phyloP scores from a whole-genome alignment of 1,284 basidiomycete species.

The Trichosporon asahii region DNA sequence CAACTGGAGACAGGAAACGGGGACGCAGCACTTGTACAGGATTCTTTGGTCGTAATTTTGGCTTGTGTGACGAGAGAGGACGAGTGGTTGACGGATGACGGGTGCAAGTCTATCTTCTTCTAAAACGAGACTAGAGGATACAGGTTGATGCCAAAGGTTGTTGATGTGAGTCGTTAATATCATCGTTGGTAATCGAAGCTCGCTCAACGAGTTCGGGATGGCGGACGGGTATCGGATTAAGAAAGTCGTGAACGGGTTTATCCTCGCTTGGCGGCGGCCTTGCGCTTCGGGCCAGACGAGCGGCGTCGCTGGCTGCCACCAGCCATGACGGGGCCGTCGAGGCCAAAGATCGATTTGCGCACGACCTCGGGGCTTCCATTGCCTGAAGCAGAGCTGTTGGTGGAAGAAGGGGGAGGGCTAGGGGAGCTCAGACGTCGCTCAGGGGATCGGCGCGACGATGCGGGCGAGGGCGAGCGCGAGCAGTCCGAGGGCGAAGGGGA shows the following conservation, averaged over 20 bases:
- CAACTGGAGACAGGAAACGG: not conserved
- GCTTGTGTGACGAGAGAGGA: not conserved
- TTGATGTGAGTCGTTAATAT: slow-evolving; percentile 6
- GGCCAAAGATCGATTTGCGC: slow-evolving; percentile 17
- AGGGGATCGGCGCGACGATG: not conserved
- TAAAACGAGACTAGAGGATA: slow-evolving; percentile 8
- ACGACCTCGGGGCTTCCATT: slow-evolving; percentile 9
- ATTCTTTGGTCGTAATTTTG: not conserved
- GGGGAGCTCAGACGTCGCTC: not conserved
- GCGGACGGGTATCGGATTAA: not conserved
- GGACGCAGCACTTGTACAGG: not conserved
- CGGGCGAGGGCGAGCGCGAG: not conserved
- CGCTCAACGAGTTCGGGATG: slow-evolving; percentile 5
- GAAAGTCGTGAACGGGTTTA: not conserved
- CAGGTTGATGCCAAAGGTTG: not conserved
- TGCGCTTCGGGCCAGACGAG: slow-evolving; percentile 5
- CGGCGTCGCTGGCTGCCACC: not conserved
- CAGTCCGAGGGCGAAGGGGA: not conserved
- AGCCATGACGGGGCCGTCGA: not conserved
- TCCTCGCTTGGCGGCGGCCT: not conserved
- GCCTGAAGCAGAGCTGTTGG: not conserved
- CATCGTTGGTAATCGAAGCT: not conserved
- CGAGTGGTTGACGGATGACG: not conserved
- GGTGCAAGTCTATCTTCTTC: slow-evolving; percentile 10
- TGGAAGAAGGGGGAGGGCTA: slow-evolving; percentile 9